Evolutionary conservation across 2,329 filamentous ascomycete genomes (phyloP), one percentile per base, ranked within the genome.

Genomic region (Aureobasidium mangrovei): DNA sequence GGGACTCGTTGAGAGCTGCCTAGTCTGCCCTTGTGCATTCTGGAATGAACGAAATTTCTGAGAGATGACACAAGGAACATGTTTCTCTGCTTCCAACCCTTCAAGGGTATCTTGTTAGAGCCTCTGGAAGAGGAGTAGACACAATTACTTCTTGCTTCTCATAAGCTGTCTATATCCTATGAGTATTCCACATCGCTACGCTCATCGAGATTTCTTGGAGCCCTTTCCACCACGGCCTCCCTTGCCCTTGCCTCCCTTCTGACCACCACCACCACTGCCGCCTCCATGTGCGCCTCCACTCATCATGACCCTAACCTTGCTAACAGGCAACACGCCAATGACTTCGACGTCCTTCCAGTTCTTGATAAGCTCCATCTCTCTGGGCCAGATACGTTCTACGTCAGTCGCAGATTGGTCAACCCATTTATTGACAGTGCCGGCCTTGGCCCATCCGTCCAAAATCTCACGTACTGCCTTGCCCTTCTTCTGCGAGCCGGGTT

Each of bases 381-480:
- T 74, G 0, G 87, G 88, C 82, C 89, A 93, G 69, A 95, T 87
- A 63, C 79, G 81, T 73, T 95, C 89, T 8, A 75, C 76, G 63
- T 76, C 74, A 57, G 74, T 70, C 54, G 73, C 73, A 51, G 72
- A 71, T 54, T 70, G 62, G 55, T 77, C 75, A 6, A 72, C 57
- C 27, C 68, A 69, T 57, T 69, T 71, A 6, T 65, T 59, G 47
- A 75, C 75, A 52, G 74, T 75, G 5, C 82, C 80, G 47, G 83
- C 88, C 24, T 76, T 70, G 60, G 85, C 78, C 91, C 91, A 96
- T 57, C 80, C 79, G 46, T 84, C 82, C n/a, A 97, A 70, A 32
- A 97, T 85, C 70, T 97, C 91, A 67, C 88, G 88, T 45, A 95
- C 83, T 0, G 90, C 91, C 68, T 96, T 97, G 7, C 93, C 91